Evolutionary conservation across 2,329 filamentous ascomycete genomes (phyloP), one percentile per base, ranked within the genome.

Genomic region (Microascus cirrosus): DNA sequence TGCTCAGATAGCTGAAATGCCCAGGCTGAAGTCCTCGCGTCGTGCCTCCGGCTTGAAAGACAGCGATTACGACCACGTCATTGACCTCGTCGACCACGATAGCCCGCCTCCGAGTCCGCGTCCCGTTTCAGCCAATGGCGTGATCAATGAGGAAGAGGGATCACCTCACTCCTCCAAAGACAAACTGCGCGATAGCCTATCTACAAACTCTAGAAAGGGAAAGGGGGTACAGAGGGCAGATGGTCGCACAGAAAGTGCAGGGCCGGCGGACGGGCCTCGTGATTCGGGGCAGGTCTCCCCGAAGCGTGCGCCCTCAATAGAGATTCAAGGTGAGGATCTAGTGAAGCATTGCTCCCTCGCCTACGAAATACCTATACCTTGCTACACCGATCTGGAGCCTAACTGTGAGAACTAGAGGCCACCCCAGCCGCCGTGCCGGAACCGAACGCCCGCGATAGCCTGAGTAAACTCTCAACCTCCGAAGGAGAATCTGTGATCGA

Each of bases 1-100:
- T 42, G 55, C 15, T 12, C 15, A 24, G 24, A 20, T 20, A 54
- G 56, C 36, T 32, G 28, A 45, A 50, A 62, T 62, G 61, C 58
- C 57, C 15, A 54, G 32, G n/a, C 56, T 62, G 28, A 54, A 59
- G 25, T 60, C 74, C 62, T 82, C 78, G 62, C 82, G 82, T 65
- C 81, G 83, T 65, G 78, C 74, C 42, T 67, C 74, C 56, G 73
- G 74, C 58, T 73, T 84, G 59, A 77, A 79, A 68, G 81, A 84
- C 62, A 74, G 72, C 67, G 82, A 86, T 63, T 86, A 85, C 66
- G 84, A 87, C 65, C 87, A 89, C 70, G 84, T 85, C 68, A 91
- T 92, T 66, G 72, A 68, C 63, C 80, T 92, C 42, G 75, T 89
- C 63, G 85, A 90, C 68, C 73, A 76, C 58, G 74, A 75, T 65